These are phyloP conservation scores for Trifolium fragiferum DNA, from an alignment of 306 rosid species.

Conservation along the genomic window DNA sequence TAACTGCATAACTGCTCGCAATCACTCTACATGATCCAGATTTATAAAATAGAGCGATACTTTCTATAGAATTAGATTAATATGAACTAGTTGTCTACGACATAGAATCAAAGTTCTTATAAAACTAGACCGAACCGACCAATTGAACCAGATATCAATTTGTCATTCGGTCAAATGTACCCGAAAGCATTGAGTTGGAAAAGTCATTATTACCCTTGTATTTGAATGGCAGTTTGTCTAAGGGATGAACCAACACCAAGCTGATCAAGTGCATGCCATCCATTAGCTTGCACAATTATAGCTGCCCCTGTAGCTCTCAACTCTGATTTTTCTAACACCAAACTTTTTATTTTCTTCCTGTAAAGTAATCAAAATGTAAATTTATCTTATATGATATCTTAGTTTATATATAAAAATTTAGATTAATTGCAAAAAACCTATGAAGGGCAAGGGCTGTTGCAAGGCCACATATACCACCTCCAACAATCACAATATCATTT, in stretches of 20 bases:
- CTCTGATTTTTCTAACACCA: slow-evolving; percentile 59
- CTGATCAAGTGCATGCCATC: slow-evolving; percentile 65
- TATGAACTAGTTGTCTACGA: no score
- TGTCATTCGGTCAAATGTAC: no score
- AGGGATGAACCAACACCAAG: slow-evolving; percentile 60
- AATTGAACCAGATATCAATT: no score
- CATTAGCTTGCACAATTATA: slow-evolving; percentile 55
- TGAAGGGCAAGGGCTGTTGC: slow-evolving; percentile 75
- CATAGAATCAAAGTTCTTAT: no score
- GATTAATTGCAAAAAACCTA: slow-evolving; percentile 40
- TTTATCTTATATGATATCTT: background rate
- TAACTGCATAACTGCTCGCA: no score
- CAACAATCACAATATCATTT: slow-evolving; percentile 56
- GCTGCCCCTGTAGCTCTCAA: slow-evolving; percentile 55
- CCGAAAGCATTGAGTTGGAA: background rate
- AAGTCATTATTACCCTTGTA: slow-evolving; percentile 46
- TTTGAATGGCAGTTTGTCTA: slow-evolving; percentile 47
- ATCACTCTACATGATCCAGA: no score
- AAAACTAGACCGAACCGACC: no score
- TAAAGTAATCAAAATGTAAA: background rate
- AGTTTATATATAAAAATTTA: background rate
- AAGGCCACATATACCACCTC: slow-evolving; percentile 75
- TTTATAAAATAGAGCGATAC: no score
- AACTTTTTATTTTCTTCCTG: slow-evolving; percentile 56
- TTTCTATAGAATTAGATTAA: no score